phyloP scores from a whole-genome alignment of 305 asterid genomes.

The Solanum hybrid region DNA sequence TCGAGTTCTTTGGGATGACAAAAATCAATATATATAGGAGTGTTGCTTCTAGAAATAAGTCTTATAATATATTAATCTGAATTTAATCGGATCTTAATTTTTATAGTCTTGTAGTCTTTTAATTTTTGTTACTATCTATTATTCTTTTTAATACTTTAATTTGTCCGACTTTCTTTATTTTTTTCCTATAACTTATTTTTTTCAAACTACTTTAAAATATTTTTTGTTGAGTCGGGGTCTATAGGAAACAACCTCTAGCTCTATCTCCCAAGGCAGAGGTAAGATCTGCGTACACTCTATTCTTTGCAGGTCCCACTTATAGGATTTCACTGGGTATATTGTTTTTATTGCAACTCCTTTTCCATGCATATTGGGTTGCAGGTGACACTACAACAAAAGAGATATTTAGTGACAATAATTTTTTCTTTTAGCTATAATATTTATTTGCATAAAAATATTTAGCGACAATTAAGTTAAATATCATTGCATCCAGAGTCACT shows the following conservation, averaged over 20 bases:
- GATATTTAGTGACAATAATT: accelerated
- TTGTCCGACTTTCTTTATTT: too few relatives aligned
- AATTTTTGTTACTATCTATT: too few relatives aligned
- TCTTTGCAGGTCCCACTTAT: accelerated
- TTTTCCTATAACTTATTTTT: too few relatives aligned
- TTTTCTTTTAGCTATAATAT: neutral
- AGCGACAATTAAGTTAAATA: neutral
- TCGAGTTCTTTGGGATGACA: accelerated
- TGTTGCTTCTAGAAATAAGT: too few relatives aligned
- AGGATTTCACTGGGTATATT: neutral
- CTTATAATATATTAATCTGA: too few relatives aligned
- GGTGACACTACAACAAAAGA: neutral
- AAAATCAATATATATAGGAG: neutral
- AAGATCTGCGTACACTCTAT: neutral
- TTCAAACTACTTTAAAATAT: too few relatives aligned
- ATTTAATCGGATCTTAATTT: too few relatives aligned
- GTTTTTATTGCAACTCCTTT: neutral
- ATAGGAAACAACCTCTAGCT: neutral
- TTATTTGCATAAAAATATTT: neutral
- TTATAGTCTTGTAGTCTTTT: too few relatives aligned
- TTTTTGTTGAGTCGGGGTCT: neutral
- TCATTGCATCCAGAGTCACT: neutral
- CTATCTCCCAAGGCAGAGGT: neutral
- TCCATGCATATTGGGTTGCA: neutral
- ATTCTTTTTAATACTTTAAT: too few relatives aligned